Evolutionary conservation across 805 yeast species (phyloP), one percentile per base, ranked within the genome.

Genomic region (Pichia phayaonensis): DNA sequence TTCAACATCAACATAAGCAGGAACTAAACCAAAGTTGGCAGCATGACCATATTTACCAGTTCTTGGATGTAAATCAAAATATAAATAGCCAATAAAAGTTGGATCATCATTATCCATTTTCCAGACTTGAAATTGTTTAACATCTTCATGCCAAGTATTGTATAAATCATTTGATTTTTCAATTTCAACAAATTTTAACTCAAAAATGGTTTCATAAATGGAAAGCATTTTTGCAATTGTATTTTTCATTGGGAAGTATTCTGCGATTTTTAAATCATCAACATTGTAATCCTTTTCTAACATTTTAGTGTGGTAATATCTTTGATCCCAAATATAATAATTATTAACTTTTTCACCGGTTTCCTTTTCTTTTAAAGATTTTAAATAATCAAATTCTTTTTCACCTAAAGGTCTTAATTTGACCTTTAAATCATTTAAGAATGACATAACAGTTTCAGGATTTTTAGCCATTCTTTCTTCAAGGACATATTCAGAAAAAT

Each of bases 1-100:
- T 47, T 73, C 72, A 31, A 67, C 64, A 54, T 74, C 74, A 23
- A 67, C 64, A 60, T 71, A 85, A 1, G 90, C 84, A 13, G 87
- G 79, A 12, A 73, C 68, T 46, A 86, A 64, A 18, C 83, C 83
- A 62, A 88, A 87, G 63, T 84, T 84, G 8, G 96, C 96, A 42
- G 95, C 95, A 64, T 88, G 96, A 2, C 90, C 86, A 67, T 86
- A 88, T 65, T 88, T 88, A 59, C 92, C 92, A 50, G 82, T 84
- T 62, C 96, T 77, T 56, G 95, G 95, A 64, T 86, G 90, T 60
- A 87, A 69, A 65, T 88, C 96, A 55, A 88, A 80, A 66, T 81
- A 84, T 44, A 88, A 67, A 79, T 86, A 84, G 29, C 96, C 96
- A 52, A 80, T 76, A 67, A 88, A 87, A 53, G 72, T 76, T 16